Base-by-base conservation (phyloP, 441 rosid genomes). In the Populus tomentosa region DNA sequence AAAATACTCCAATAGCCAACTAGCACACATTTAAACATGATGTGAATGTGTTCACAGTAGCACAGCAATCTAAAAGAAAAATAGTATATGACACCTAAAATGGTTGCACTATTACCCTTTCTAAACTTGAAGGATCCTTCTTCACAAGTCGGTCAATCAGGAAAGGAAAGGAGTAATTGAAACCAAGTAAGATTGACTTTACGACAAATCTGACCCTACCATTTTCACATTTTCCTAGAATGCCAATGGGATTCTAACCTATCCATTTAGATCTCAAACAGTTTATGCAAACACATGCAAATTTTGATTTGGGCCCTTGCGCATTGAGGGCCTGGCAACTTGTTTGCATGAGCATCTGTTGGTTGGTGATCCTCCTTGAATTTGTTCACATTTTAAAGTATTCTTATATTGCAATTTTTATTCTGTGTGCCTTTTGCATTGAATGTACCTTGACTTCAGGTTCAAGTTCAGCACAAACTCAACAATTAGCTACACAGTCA, bases 391-490 rank as follows among this genome's bases (percentile, higher is more conserved):
- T 53, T 42, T 18, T 53, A 14, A 53, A 14, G 61, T 53, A 16
- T 53, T 53, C 11, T 20, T 68, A 18, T 5, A 6, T 69, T 36
- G 2, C 20, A 20, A 23, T 8, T 69, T 33, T 9, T 1, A 36
- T 32, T 2, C 10, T 18, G 46, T 59, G 21, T 32, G 35, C 66
- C 35, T 28, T 42, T 53, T 23, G 3, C 20, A 11, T 53, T n/a
- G 10, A 64, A 69, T 61, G 40, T 69, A 70, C 72, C 66, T 72
- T 79, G 72, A 33, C 64, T 71, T 64, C 76, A 80, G 83, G 81
- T 79, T 79, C 73, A 59, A 66, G 30, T 28, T 28, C 30, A 28
- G 30, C 23, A 71, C 81, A 40, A 70, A 53, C 84, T 38, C 77
- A 75, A 59, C 80, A 38, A 36, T 69, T 13, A 11, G 59, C 26